A percentile compares a stretch with the other conserved stretches of the same genome.
Evolutionary conservation across 208 protist genomes (phyloP).

Genomic region (Leishmania arabica): DNA sequence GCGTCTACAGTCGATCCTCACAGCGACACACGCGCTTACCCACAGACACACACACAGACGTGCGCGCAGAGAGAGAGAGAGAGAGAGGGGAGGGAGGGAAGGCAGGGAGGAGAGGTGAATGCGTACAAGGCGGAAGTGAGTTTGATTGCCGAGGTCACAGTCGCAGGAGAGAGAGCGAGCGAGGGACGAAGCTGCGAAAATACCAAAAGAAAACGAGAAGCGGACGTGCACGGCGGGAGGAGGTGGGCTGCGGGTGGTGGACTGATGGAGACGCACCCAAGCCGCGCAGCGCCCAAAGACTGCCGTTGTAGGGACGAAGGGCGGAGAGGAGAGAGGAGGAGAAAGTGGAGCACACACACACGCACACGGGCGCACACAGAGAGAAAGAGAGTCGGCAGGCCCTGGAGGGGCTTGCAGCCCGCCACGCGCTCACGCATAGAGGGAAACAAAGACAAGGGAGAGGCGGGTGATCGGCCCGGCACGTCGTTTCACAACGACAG

Average conservation of each 20-base stretch:
- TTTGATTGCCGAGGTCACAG: neutral
- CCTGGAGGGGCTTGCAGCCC: too few species aligned
- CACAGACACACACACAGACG: slow-evolving; percentile 1
- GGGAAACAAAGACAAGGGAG: neutral
- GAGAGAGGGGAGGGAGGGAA: neutral
- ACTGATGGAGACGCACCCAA: neutral
- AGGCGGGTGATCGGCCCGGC: neutral
- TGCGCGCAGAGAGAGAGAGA: neutral
- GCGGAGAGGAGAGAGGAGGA: neutral
- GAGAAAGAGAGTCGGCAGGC: neutral
- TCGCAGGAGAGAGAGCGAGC: neutral
- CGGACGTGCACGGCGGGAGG: neutral
- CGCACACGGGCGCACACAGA: neutral
- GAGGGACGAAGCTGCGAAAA: neutral
- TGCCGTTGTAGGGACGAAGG: neutral
- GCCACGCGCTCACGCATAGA: neutral
- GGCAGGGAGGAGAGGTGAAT: neutral
- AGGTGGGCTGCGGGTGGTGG: neutral
- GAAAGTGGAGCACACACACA: neutral
- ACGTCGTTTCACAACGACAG: slow-evolving; percentile 8
- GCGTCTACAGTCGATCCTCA: neutral
- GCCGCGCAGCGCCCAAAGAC: neutral
- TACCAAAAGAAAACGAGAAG: neutral
- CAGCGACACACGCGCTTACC: neutral
- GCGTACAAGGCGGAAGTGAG: neutral